Base-by-base conservation (phyloP, 805 yeast genomes). In the Candida pseudofarinosa region DNA sequence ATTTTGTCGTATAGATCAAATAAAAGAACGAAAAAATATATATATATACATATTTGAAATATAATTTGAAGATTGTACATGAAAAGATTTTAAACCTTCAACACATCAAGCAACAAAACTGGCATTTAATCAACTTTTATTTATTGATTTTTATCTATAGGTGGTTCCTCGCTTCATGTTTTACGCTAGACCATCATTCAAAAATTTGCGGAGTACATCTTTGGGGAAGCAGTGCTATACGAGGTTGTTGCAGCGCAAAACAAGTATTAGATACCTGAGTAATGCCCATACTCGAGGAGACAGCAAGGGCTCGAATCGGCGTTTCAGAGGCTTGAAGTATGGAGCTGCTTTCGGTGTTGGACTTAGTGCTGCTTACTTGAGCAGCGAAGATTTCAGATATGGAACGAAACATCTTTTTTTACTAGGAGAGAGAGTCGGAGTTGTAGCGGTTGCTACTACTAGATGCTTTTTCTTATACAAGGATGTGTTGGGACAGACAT, bases 401-500 rank as follows among this genome's bases (percentile, higher is more conserved):
- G 48, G 52, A 1, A 56, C 66, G 14, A 55, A 60, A 17, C 77
- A 76, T 45, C 26, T 59, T 0, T 36, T 61, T 2, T 50, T 67
- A 17, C 66, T 74, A 1, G 55, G 61, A 1, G 74, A 75, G 47
- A 71, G 93, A 46, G 76, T 80, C 1, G 74, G 79, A 2, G 80
- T 81, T 3, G 91, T 85, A 1, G 66, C 83, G 0, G 59, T 73
- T 8, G 95, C 96, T 2, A 83, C 91, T 1, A 50, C 74, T 4
- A 69, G 81, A 46, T 91, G 98, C 59, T 83, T 91, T 51, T 70
- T 73, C 46, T 67, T 82, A 28, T 93, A 93, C 63, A 72, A 82
- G 39, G 71, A 69, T 40, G 73, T 80, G 0, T 67, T 90, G 19
- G 71, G 68, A 15, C 58, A 53, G 14, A 61, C 65, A 4, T 82